Conservation (phyloP, 495 filamentous ascomycete species). For the Alectoria sarmentosa region DNA sequence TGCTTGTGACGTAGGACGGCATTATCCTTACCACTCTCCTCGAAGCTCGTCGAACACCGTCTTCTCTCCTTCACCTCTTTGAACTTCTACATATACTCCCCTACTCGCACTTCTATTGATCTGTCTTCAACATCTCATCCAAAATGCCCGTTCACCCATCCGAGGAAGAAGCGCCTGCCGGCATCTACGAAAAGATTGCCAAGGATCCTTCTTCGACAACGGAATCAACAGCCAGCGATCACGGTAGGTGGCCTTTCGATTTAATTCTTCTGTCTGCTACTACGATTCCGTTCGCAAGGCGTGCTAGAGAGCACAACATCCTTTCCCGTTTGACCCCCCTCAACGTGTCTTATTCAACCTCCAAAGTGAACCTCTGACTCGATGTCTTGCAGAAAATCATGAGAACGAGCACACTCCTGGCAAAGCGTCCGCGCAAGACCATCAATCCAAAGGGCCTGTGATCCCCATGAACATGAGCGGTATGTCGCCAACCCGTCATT, state of each 20-base stretch:
- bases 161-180: conserved; percentile 34
- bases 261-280: neutral
- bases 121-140: neutral
- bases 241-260: conserved; percentile 4
- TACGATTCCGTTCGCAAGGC: neutral
- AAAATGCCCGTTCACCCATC: conserved; percentile 36
- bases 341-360: neutral
- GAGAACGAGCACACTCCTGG: conserved; percentile 26
- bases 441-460: conserved; percentile 40
- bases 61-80: neutral
- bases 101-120: neutral
- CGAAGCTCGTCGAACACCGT: neutral
- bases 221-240: conserved; percentile 28
- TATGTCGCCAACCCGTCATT: conserved; percentile 25
- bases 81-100: neutral
- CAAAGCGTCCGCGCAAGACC: conserved; percentile 35
- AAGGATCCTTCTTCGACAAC: conserved; percentile 29
- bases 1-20: neutral
- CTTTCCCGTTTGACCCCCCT: too few species aligned
- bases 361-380: neutral
- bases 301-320: neutral
- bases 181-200: conserved; percentile 29
- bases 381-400: conserved; percentile 9
- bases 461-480: conserved; percentile 35
- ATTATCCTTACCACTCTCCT: neutral